Base-by-base conservation (phyloP, 2,329 filamentous ascomycete genomes). In the Annulohypoxylon truncatum region DNA sequence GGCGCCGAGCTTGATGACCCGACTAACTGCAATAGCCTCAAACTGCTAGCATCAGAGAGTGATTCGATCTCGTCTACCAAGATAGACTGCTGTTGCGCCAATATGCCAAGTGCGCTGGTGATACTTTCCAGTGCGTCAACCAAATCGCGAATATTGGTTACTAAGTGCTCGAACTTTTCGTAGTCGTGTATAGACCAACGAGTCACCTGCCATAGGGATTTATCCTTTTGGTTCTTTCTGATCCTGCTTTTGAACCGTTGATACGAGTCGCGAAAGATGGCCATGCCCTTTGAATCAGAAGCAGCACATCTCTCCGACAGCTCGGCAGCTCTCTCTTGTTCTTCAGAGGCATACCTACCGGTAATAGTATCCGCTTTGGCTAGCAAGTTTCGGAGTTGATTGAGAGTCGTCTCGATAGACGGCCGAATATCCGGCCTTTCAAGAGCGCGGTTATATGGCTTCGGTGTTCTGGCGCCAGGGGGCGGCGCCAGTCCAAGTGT, bases 101-200 rank as follows among this genome's bases (percentile, higher is more conserved):
- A 35, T 10, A 53, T 28, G 20, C 50, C 50, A 13, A 53, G 50
- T n/a, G 33, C 33, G 22, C 50, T 40, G 4, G 50, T 53, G 12
- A 53, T 53, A n/a, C 50, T 53, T 33, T 53, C 50, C 33, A 53
- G n/a, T 38, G 50, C 50, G n/a, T 53, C 33, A 15, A 53, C 22
- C 31, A 53, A n/a, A 4, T 26, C 50, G 9, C 50, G 50, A 40
- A 53, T 53, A 24, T 31, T 53, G 8, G 31, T 53, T 26, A 53
- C 33, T 28, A 53, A 18, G 13, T 20, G 31, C 38, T 40, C 33
- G 10, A 53, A 53, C 6, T 18, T 53, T 15, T 53, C 50, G 22
- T 53, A 53, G 50, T 53, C 50, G 6, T 24, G 31, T 40, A 53
- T 53, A 18, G 50, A 53, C 50, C 50, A 53, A 15, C 50, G 50